Evolutionary conservation across 805 yeast genomes (phyloP).

Genomic region (Wickerhamiella sorbophila): DNA sequence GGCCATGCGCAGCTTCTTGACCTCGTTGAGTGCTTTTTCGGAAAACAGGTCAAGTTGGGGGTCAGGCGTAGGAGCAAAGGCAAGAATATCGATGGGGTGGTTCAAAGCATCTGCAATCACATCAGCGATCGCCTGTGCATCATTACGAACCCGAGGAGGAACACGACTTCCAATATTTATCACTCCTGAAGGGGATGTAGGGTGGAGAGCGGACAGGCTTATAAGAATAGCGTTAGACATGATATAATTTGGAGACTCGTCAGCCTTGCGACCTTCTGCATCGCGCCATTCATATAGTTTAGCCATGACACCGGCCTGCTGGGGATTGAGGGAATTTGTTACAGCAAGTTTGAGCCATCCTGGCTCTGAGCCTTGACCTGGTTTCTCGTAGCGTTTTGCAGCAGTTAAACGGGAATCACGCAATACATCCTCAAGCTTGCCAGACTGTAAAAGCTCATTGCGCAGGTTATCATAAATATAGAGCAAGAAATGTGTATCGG

Average conservation of each 20-base stretch:
- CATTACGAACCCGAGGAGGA: constrained; percentile 43
- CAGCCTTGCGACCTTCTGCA: constrained; percentile 50
- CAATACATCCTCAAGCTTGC: constrained; percentile 38
- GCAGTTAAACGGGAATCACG: constrained; percentile 70
- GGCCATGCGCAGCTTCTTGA: neutral
- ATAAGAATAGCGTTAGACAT: constrained; percentile 72
- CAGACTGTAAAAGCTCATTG: constrained; percentile 40
- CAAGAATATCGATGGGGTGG: neutral
- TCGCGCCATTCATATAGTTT: constrained; percentile 78
- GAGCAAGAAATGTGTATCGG: constrained; percentile 86
- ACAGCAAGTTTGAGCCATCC: constrained; percentile 54
- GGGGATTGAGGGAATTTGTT: constrained; percentile 47
- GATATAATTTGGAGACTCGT: constrained; percentile 71
- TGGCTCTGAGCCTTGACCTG: constrained; percentile 42
- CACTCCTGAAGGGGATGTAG: constrained; percentile 45
- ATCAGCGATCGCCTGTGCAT: constrained; percentile 44
- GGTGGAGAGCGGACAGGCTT: constrained; percentile 41
- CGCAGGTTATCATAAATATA: constrained; percentile 65
- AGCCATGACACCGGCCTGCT: constrained; percentile 39
- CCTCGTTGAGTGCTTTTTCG: neutral
- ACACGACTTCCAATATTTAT: constrained; percentile 20
- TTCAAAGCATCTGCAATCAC: constrained; percentile 28
- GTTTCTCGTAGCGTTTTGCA: constrained; percentile 63
- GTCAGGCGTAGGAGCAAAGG: neutral
- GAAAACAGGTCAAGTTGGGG: constrained; percentile 1